Conservation (phyloP, 2,329 filamentous ascomycete genomes). For the Seiridium unicorne region DNA sequence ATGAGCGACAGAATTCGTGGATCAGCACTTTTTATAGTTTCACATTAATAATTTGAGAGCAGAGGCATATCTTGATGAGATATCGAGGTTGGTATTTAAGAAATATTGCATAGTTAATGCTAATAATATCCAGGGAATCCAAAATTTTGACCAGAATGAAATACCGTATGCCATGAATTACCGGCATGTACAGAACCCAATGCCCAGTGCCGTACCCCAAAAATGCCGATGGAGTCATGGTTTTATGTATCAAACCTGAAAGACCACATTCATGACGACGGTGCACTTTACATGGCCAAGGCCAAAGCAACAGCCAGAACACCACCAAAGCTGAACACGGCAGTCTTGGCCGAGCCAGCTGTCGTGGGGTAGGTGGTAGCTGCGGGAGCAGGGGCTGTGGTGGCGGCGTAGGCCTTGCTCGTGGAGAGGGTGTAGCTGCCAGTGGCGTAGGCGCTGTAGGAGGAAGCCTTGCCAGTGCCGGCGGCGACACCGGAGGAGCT, state of each 20-base stretch:
- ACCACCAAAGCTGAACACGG: conserved; percentile 13
- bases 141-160: background rate
- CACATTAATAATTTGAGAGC: too few relatives aligned
- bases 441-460: background rate
- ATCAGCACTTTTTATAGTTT: too few relatives aligned
- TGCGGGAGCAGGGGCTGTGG: background rate
- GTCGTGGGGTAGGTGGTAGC: conserved; percentile 13
- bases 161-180: background rate
- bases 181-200: too few relatives aligned
- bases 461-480: background rate
- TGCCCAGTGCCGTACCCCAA: background rate
- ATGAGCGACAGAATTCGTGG: too few relatives aligned
- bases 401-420: background rate
- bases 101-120: background rate
- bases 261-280: too few relatives aligned
- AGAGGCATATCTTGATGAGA: too few relatives aligned
- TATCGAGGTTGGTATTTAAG: background rate
- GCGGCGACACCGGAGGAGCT: background rate
- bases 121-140: background rate
- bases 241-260: too few relatives aligned
- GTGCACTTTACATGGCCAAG: background rate
- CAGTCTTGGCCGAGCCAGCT: conserved; percentile 17
- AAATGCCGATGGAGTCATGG: too few relatives aligned
- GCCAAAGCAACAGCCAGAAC: conserved; percentile 12
- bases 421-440: background rate